A percentile compares a stretch with the other conserved stretches of the same genome.
Evolutionary conservation across 2,329 filamentous ascomycete species (phyloP).

Genomic region (Colletotrichum spinosum): DNA sequence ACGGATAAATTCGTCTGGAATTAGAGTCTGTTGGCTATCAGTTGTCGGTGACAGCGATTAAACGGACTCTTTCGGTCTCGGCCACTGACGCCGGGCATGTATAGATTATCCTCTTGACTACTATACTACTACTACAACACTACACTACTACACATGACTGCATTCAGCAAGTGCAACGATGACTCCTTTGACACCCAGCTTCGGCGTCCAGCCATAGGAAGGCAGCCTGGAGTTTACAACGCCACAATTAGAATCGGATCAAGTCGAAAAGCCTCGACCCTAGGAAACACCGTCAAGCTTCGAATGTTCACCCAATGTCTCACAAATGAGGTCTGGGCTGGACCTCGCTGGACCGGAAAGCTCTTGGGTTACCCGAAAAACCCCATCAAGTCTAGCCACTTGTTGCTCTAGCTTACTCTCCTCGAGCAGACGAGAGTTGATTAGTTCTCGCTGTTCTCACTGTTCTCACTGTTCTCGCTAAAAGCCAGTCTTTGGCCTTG

Average conservation of each 20-base stretch:
- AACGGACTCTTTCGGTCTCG: too few species aligned
- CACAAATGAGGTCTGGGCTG: neutral
- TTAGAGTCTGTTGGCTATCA: too few species aligned
- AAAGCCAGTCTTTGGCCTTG: neutral
- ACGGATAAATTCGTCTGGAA: too few species aligned
- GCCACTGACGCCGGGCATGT: too few species aligned
- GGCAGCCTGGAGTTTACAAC: neutral
- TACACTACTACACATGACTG: neutral
- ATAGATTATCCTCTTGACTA: too few species aligned
- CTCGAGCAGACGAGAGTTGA: neutral
- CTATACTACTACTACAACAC: neutral
- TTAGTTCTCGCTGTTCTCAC: neutral
- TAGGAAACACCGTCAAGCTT: too few species aligned
- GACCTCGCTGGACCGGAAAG: neutral
- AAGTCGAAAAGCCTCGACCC: too few species aligned
- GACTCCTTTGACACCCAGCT: neutral
- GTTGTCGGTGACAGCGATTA: too few species aligned
- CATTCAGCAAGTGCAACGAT: constrained; percentile 6
- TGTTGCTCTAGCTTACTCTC: constrained; percentile 1
- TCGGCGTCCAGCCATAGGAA: constrained; percentile 7
- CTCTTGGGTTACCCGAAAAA: constrained; percentile 1
- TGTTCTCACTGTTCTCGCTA: neutral
- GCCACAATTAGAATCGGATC: neutral
- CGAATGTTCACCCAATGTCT: neutral
- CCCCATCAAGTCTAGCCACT: neutral